phyloP scores from a whole-genome alignment of 345 rosid species.

The Lumnitzera littorea region DNA sequence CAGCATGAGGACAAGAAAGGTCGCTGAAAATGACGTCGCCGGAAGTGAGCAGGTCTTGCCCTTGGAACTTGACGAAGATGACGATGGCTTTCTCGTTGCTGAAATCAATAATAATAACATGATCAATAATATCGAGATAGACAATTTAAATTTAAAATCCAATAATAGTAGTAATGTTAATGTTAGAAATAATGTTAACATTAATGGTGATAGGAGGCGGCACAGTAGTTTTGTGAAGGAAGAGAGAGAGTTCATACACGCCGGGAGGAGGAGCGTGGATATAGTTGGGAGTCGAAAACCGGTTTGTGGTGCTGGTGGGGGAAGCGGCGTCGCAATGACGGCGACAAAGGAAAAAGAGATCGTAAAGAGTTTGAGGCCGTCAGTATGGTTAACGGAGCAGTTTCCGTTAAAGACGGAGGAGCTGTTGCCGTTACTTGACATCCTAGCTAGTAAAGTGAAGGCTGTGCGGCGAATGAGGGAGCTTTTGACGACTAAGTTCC shows the following conservation, averaged over 20 bases:
- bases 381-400: slow-evolving; percentile 93
- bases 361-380: slow-evolving; percentile 69
- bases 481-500: slow-evolving; percentile 88
- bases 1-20: slow-evolving; percentile 65
- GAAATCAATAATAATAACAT: slow-evolving; percentile 35
- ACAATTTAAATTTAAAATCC: neutral
- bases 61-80: slow-evolving; percentile 65
- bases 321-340: slow-evolving; percentile 27
- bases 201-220: slow-evolving; percentile 36
- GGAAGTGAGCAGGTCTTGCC: slow-evolving; percentile 65
- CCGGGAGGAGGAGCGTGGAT: slow-evolving; percentile 71
- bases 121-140: too few relatives aligned
- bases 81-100: slow-evolving; percentile 80
- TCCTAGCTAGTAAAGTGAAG: slow-evolving; percentile 87
- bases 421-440: slow-evolving; percentile 82
- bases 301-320: slow-evolving; percentile 19
- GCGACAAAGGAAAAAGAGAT: slow-evolving; percentile 82
- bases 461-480: slow-evolving; percentile 92
- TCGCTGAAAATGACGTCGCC: slow-evolving; percentile 44
- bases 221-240: slow-evolving; percentile 94
- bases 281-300: slow-evolving; percentile 24
- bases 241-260: slow-evolving; percentile 46
- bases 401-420: slow-evolving; percentile 92
- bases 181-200: neutral
- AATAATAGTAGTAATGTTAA: neutral